phyloP scores from a whole-genome alignment of 805 yeast species.

The Jamesozyma hellenica region DNA sequence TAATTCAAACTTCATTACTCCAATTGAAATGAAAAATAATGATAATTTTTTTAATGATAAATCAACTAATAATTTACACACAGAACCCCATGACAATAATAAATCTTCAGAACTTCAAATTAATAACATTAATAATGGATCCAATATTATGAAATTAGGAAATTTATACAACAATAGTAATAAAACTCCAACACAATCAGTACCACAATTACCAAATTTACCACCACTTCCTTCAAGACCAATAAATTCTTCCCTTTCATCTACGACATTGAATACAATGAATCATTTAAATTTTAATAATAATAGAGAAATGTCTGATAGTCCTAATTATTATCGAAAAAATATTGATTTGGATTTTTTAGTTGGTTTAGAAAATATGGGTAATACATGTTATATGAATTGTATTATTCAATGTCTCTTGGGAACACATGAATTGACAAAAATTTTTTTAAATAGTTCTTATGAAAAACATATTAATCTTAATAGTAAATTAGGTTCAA shows the following conservation, averaged over 20 bases:
- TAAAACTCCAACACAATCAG: too few species aligned
- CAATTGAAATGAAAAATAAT: neutral
- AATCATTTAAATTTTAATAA: neutral
- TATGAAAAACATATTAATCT: conserved; percentile 63
- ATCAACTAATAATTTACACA: neutral
- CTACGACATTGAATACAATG: neutral
- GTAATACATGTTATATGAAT: conserved; percentile 91
- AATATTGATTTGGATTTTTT: conserved; percentile 32
- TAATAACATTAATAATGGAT: neutral
- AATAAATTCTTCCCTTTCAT: neutral
- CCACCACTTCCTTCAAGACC: conserved; percentile 14
- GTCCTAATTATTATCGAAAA: neutral
- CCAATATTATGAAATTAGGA: too few species aligned
- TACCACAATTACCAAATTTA: conserved; percentile 8
- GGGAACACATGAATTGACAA: conserved; percentile 59
- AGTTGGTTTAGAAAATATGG: conserved; percentile 74
- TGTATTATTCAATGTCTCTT: conserved; percentile 75
- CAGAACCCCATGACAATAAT: neutral
- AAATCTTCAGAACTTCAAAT: neutral
- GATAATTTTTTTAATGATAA: too few species aligned
- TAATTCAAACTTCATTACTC: neutral
- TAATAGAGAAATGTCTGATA: too few species aligned
- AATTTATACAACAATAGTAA: too few species aligned
- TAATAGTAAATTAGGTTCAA: conserved; percentile 65
- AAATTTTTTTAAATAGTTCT: conserved; percentile 53